Percentiles rank a stretch among this genome's conserved stretches.
phyloP scores from a whole-genome alignment of 1,284 basidiomycete genomes.

The Apiotrichum gamsii region DNA sequence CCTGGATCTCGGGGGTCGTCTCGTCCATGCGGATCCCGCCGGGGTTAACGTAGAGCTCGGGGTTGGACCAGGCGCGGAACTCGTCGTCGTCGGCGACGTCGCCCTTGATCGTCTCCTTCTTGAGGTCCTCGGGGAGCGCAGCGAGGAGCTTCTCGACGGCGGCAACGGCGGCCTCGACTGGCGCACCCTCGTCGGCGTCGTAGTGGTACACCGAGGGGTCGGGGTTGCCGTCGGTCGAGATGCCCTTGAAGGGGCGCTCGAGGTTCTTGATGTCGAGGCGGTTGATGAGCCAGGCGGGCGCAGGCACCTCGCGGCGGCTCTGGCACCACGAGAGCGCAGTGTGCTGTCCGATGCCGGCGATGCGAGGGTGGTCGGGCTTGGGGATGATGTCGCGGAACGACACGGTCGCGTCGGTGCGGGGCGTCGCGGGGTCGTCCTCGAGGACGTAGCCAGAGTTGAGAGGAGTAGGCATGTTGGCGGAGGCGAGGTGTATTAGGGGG shows the following conservation, averaged over 20 bases:
- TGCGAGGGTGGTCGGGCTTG: slow-evolving; percentile 33
- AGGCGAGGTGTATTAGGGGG: no score
- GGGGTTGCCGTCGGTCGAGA: slow-evolving; percentile 32
- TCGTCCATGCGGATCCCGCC: slow-evolving; percentile 44
- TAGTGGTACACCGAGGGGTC: slow-evolving; percentile 26
- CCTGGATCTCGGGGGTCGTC: slow-evolving; percentile 21
- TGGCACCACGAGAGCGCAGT: slow-evolving; percentile 31
- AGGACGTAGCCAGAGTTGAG: slow-evolving; percentile 26
- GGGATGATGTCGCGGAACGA: slow-evolving; percentile 37
- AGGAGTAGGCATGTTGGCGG: no score
- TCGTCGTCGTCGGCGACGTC: slow-evolving; percentile 34
- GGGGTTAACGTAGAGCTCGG: slow-evolving; percentile 40
- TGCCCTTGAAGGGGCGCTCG: slow-evolving; percentile 33
- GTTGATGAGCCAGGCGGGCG: slow-evolving; percentile 40
- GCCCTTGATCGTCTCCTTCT: slow-evolving; percentile 20
- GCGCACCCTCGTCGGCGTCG: slow-evolving; percentile 36
- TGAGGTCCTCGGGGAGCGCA: slow-evolving; percentile 16
- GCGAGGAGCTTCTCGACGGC: slow-evolving; percentile 27
- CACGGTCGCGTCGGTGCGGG: slow-evolving; percentile 33
- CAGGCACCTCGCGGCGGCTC: slow-evolving; percentile 27
- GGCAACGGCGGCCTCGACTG: slow-evolving; percentile 28
- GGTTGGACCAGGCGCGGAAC: slow-evolving; percentile 40
- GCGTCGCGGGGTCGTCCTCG: slow-evolving; percentile 32
- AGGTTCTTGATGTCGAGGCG: slow-evolving; percentile 31
- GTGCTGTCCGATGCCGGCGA: slow-evolving; percentile 33